Percentiles rank a stretch among this genome's conserved stretches.
Evolutionary conservation across 805 yeast species (phyloP).

Genomic region (Zygotorulaspora danielsina): DNA sequence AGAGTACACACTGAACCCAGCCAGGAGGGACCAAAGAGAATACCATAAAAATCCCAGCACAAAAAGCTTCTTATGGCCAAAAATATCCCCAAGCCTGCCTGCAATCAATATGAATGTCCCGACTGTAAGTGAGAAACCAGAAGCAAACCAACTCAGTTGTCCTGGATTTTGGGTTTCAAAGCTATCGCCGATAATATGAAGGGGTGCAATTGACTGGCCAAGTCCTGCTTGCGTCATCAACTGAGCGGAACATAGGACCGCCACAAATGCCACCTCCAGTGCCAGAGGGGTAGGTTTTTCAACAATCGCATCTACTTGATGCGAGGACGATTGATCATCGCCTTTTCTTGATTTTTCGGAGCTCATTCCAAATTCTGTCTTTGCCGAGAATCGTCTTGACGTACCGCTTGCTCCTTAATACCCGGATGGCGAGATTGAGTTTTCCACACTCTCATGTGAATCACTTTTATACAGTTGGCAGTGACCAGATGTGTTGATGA

Average conservation of each 20-base stretch:
- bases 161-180: slow-evolving; percentile 18
- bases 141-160: slow-evolving; percentile 21
- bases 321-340: too few relatives aligned
- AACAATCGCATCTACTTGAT: too few relatives aligned
- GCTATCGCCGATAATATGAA: slow-evolving; percentile 17
- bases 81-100: slow-evolving; percentile 67
- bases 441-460: too few relatives aligned
- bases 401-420: too few relatives aligned
- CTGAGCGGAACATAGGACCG: slow-evolving; percentile 16
- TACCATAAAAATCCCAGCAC: slow-evolving; percentile 55
- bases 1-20: slow-evolving; percentile 44
- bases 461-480: too few relatives aligned
- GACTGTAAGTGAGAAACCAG: slow-evolving; percentile 18
- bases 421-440: too few relatives aligned
- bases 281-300: too few relatives aligned
- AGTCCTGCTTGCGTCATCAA: slow-evolving; percentile 23
- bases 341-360: too few relatives aligned
- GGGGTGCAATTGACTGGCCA: slow-evolving; percentile 19
- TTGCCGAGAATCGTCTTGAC: too few relatives aligned
- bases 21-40: slow-evolving; percentile 54
- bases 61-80: slow-evolving; percentile 54
- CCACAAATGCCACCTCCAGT: slow-evolving; percentile 13
- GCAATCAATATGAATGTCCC: slow-evolving; percentile 67
- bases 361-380: too few relatives aligned
- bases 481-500: too few relatives aligned